phyloP scores from a whole-genome alignment of 371 early-diverging fungal genomes.

The Apophysomyces sp. region DNA sequence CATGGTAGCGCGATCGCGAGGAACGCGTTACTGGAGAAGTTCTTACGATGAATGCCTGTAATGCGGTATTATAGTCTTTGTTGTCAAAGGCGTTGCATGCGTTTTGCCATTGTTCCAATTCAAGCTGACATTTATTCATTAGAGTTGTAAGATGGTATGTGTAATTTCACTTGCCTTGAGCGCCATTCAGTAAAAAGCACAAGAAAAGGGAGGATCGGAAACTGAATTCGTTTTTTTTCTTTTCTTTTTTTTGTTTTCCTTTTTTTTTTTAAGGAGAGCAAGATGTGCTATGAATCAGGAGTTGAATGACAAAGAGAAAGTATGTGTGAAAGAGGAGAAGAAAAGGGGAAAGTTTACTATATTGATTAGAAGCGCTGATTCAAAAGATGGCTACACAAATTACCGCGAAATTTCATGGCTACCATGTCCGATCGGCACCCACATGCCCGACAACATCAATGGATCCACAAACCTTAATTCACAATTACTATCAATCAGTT shows the following conservation, averaged over 20 bases:
- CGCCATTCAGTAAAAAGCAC: constrained; percentile 14
- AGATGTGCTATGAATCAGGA: neutral
- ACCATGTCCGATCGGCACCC: neutral
- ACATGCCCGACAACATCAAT: neutral
- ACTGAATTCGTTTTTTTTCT: neutral
- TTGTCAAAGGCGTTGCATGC: constrained; percentile 47
- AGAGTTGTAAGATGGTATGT: neutral
- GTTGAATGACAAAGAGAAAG: neutral
- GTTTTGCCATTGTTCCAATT: constrained; percentile 50
- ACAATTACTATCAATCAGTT: no score
- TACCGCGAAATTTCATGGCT: neutral
- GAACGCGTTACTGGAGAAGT: neutral
- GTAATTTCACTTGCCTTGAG: constrained; percentile 18
- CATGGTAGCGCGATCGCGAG: neutral
- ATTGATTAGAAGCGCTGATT: neutral
- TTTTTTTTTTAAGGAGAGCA: neutral
- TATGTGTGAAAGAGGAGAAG: neutral
- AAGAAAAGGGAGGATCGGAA: constrained; percentile 1
- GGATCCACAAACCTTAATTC: neutral
- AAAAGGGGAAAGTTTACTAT: neutral
- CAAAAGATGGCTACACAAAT: neutral
- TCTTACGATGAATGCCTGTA: constrained; percentile 44
- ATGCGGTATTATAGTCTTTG: constrained; percentile 36
- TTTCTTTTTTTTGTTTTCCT: neutral
- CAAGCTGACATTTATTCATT: constrained; percentile 27